A percentile compares a stretch with the other conserved stretches of the same genome.
Conservation (phyloP, 2,329 filamentous ascomycete species). For the Pseudogymnoascus sp. region DNA sequence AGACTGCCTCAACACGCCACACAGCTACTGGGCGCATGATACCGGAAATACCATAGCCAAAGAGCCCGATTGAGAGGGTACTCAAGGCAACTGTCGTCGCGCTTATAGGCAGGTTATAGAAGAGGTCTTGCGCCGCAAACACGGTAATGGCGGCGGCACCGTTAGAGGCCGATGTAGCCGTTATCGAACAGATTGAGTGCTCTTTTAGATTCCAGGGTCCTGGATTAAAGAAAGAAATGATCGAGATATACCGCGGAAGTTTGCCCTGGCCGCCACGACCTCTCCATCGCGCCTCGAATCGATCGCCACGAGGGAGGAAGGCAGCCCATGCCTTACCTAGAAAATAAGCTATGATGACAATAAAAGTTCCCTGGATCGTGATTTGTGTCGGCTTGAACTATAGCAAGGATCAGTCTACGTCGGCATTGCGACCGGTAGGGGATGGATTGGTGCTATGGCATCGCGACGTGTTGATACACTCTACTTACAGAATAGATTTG, state of each 20-base stretch:
- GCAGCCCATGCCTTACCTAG: constrained; percentile 40
- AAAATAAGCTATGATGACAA: constrained; percentile 49
- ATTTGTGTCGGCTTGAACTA: constrained; percentile 45
- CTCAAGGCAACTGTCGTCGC: constrained; percentile 36
- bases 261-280: constrained; percentile 33
- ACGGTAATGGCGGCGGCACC: constrained; percentile 35
- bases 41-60: constrained; percentile 42
- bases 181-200: constrained; percentile 45
- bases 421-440: neutral
- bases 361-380: constrained; percentile 44
- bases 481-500: constrained; percentile 44
- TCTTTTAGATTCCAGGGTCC: constrained; percentile 48
- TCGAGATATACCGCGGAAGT: constrained; percentile 34
- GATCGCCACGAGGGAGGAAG: constrained; percentile 44
- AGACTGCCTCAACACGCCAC: constrained; percentile 42
- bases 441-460: too few species aligned
- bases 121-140: constrained; percentile 39
- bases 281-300: constrained; percentile 40
- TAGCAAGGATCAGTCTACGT: constrained; percentile 11
- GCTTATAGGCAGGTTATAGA: constrained; percentile 35
- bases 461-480: neutral
- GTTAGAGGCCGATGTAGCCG: constrained; percentile 45
- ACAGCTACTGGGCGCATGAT: constrained; percentile 38
- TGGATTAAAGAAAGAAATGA: constrained; percentile 40
- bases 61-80: constrained; percentile 38